Base-by-base conservation (phyloP, 176 grass and related monocot genomes). In the Oryza officinalis region DNA sequence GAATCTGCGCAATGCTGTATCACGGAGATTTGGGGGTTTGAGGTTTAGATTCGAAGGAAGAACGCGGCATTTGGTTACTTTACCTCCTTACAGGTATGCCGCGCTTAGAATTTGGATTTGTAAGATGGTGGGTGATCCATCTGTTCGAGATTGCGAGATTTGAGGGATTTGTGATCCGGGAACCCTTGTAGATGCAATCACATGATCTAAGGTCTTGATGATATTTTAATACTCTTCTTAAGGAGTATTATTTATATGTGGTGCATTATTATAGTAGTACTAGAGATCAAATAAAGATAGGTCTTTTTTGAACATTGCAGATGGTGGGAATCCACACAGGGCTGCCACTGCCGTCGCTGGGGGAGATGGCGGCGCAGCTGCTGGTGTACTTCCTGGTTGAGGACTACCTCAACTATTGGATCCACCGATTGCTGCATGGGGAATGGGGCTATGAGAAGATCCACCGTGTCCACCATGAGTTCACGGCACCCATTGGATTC, bases 321-420 rank as follows among this genome's bases (percentile, higher is more conserved):
- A 63, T 94, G 69, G 88, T 93, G 32, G 95, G 95, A 60, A 94
- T 98, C 22, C 88, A 90, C 76, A 91, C 92, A 0, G 64, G 74
- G 7, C 15, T 98, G 72, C 95, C 90, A 0, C 69, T 98, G 28
- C 95, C 95, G 10, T 94, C 95, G 46, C 69, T 90, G 3, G 87
- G 86, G 30, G 95, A 98, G 89, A 91, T 93, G 8, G 92, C 10
- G 2, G 83, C 73, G n/a, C 94, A 96, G 72, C 80, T 96, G 60
- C 75, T 75, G 12, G 91, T 96, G 35, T 98, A 98, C 82, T 89
- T 98, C 87, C 82, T 98, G 80, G 82, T 93, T 23, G 95, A 98
- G 87, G 95, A 95, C 82, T 98, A 93, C 43, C 82, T 83, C 30
- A 93, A 93, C 72, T 98, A 98, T 72, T 98, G 95, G 95, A 75